Evolutionary conservation across 345 rosid genomes (phyloP), one percentile per base, ranked within the genome.

Genomic region (Euclidium syriacum): DNA sequence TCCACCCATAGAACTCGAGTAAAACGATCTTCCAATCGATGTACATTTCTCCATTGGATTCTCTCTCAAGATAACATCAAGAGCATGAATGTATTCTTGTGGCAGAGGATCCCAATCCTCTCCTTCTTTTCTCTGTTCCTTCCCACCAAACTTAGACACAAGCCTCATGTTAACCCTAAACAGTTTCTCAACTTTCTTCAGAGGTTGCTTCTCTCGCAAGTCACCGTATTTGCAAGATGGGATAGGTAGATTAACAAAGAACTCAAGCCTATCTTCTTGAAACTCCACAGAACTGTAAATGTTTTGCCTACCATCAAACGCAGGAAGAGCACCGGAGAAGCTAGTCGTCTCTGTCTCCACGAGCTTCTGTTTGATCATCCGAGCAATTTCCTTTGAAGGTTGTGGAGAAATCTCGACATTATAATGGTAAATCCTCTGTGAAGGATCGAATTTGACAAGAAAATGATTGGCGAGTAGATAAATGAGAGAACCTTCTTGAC

Each of bases 401-500:
- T 58, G 78, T 1, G 96, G 98, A 40, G 85, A 76, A 52, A 92
- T 92, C 38, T 89, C 96, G 54, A 92, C 91, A 40, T 89, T 76
- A 80, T 92, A 92, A 52, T 92, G 98, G 81, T 82, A 92, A 71
- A 92, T 87, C 56, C 64, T 68, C 49, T 72, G 91, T 6, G 76
- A 77, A 41, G 91, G 69, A 68, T 92, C 81, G 54, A 92, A 82
- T 47, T 77, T 78, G 54, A 92, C 98, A 23, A 83, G 88, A 64
- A 87, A 89, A 85, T 92, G 96, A 73, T 92, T 92, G 50, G 98
- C 98, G 4, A 92, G 82, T 6, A 92, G 94, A 55, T 84, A 78
- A 33, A 92, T 80, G 24, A 80, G 82, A 10, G 71, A 60, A 52
- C 98, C 98, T 52, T 89, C 87, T 23, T 79, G 80, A 38, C 98